These are phyloP conservation scores for Sphagnum tenellum DNA, from an alignment of 225 moss, liverwort and hornwort genomes.

Conservation along the genomic window DNA sequence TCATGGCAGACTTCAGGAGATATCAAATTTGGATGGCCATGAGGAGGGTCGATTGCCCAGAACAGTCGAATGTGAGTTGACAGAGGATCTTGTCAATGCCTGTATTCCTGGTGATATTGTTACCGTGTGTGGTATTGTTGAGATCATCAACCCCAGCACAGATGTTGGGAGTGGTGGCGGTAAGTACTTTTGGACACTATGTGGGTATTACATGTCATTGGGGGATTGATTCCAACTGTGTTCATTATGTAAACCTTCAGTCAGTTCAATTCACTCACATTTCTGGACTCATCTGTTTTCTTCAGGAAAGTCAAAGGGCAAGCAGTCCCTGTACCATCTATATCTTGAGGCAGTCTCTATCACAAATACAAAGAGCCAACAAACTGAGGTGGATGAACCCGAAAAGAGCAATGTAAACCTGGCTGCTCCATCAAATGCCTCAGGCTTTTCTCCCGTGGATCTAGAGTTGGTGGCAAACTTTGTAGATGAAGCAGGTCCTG, in stretches of 20 bases:
- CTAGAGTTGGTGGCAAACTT: conserved; percentile 68
- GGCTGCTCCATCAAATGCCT: conserved; percentile 35
- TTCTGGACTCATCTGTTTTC: background rate
- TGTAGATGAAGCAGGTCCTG: conserved; percentile 55
- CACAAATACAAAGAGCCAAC: conserved; percentile 66
- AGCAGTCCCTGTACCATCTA: conserved; percentile 74
- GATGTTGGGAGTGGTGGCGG: conserved; percentile 62
- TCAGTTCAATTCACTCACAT: background rate
- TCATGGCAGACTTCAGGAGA: conserved; percentile 69
- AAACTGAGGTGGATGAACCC: conserved; percentile 27
- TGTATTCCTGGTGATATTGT: conserved; percentile 92
- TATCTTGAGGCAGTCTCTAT: conserved; percentile 86
- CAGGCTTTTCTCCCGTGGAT: conserved; percentile 54
- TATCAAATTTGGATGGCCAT: conserved; percentile 50
- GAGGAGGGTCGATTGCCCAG: conserved; percentile 97
- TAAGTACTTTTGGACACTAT: too few species aligned
- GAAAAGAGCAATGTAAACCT: conserved; percentile 33
- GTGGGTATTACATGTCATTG: too few species aligned
- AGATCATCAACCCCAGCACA: conserved; percentile 69
- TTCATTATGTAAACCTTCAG: too few species aligned
- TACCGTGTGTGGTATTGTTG: conserved; percentile 87
- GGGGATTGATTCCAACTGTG: too few species aligned
- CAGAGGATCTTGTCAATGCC: conserved; percentile 80
- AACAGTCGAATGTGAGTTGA: conserved; percentile 88
- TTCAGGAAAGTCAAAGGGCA: conserved; percentile 75